A percentile compares a stretch with the other conserved stretches of the same genome.
These are phyloP conservation scores for Puccinellia tenuiflora DNA, from an alignment of 176 grass and related monocot species.

Conservation along the genomic window DNA sequence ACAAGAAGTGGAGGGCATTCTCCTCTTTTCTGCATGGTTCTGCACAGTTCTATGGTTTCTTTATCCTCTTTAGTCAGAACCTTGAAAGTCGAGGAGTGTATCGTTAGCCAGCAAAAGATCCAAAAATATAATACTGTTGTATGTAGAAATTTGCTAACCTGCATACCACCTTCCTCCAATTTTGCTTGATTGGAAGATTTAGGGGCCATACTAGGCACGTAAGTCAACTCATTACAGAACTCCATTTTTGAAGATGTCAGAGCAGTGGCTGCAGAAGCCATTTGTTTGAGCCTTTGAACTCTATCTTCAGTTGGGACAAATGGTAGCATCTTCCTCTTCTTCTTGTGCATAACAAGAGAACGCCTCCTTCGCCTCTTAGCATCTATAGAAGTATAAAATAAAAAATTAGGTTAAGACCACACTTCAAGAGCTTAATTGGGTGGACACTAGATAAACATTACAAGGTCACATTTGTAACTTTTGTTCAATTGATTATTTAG, in stretches of 20 bases:
- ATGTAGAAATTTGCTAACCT: conserved; percentile 39
- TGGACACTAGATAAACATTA: neutral
- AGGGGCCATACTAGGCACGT: conserved; percentile 55
- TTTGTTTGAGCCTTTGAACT: conserved; percentile 54
- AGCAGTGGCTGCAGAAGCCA: conserved; percentile 81
- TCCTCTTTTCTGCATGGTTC: conserved; percentile 67
- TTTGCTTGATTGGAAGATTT: conserved; percentile 58
- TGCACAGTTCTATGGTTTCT: conserved; percentile 71
- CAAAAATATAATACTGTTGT: neutral
- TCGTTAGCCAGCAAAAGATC: neutral
- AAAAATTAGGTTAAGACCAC: neutral
- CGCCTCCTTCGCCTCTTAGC: conserved; percentile 55
- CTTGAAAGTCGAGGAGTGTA: conserved; percentile 31
- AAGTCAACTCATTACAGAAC: conserved; percentile 75
- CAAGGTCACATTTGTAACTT: neutral
- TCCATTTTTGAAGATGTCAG: conserved; percentile 57
- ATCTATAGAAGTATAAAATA: conserved; percentile 36
- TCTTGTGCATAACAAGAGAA: conserved; percentile 69
- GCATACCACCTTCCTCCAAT: conserved; percentile 81
- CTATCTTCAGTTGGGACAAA: conserved; percentile 59
- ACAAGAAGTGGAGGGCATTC: conserved; percentile 85
- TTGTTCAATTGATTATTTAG: neutral
- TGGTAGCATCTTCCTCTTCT: conserved; percentile 74
- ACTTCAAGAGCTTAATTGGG: neutral
- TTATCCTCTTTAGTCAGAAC: conserved; percentile 72